Evolutionary conservation across 148 eudicot species (phyloP).

Genomic region (Fagopyrum esculentum): DNA sequence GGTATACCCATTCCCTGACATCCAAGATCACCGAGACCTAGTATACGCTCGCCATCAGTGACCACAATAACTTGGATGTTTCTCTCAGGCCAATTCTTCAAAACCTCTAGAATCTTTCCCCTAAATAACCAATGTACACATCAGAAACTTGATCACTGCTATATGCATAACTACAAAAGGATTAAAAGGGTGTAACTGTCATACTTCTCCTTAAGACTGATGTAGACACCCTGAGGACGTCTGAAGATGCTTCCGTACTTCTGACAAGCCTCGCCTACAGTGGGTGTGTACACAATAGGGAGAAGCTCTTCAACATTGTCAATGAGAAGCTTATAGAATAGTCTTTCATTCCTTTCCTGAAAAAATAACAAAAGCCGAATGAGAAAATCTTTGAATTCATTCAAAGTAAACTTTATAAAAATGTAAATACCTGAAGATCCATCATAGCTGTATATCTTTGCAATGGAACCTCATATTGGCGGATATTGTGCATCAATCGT

Average conservation of each 20-base stretch:
- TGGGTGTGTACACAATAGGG: constrained; percentile 87
- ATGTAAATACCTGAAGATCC: constrained; percentile 68
- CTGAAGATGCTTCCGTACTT: constrained; percentile 85
- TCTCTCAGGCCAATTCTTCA: constrained; percentile 93
- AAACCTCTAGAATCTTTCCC: constrained; percentile 74
- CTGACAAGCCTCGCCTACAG: constrained; percentile 97
- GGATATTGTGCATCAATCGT: constrained; percentile 51
- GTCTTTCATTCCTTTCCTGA: constrained; percentile 85
- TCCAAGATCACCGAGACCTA: constrained; percentile 95
- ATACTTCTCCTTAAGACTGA: constrained; percentile 90
- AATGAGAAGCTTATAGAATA: constrained; percentile 85
- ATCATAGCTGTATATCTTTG: constrained; percentile 82
- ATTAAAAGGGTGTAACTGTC: background rate
- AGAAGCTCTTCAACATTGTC: constrained; percentile 93
- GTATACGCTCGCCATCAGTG: constrained; percentile 95
- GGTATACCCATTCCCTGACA: constrained; percentile 99
- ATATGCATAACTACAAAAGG: background rate
- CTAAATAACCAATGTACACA: constrained; percentile 26
- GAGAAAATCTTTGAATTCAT: background rate
- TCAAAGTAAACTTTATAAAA: background rate
- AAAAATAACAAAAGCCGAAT: constrained; percentile 7
- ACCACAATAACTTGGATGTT: constrained; percentile 84
- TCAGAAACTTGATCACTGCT: background rate
- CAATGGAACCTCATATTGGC: constrained; percentile 73
- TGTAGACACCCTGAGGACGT: constrained; percentile 89